Evolutionary conservation across 2,329 filamentous ascomycete species (phyloP).

Genomic region (Sodiomyces alkalinus): DNA sequence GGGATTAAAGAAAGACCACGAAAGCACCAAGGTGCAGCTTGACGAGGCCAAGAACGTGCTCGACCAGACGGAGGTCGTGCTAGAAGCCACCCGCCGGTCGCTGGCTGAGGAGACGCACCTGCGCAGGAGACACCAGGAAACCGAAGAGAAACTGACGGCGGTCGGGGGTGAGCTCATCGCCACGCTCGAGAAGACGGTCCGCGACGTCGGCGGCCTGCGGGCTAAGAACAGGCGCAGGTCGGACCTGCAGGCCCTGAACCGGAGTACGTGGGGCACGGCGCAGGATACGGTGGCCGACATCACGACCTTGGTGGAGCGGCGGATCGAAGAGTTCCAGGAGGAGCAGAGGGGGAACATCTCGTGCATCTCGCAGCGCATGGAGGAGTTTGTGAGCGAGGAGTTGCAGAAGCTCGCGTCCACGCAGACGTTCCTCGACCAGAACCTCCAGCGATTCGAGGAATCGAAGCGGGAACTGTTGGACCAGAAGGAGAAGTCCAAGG

Average conservation of each 20-base stretch:
- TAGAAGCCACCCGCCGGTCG: slow-evolving; percentile 59
- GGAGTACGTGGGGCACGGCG: slow-evolving; percentile 62
- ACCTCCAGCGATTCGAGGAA: slow-evolving; percentile 50
- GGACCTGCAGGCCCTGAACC: slow-evolving; percentile 67
- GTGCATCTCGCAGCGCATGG: slow-evolving; percentile 55
- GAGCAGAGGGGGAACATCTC: slow-evolving; percentile 60
- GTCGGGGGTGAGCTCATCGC: slow-evolving; percentile 65
- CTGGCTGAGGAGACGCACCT: slow-evolving; percentile 68
- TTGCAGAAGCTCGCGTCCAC: slow-evolving; percentile 55
- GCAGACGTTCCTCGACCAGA: slow-evolving; percentile 54
- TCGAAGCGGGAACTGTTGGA: slow-evolving; percentile 54
- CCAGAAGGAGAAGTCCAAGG: slow-evolving; percentile 54
- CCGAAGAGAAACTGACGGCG: slow-evolving; percentile 59
- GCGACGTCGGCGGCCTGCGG: slow-evolving; percentile 67
- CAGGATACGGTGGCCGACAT: slow-evolving; percentile 63
- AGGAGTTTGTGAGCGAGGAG: slow-evolving; percentile 61
- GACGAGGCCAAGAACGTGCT: slow-evolving; percentile 70
- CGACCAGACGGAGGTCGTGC: slow-evolving; percentile 74
- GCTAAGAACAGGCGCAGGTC: slow-evolving; percentile 79
- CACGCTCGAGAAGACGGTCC: slow-evolving; percentile 62
- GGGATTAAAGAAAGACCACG: slow-evolving; percentile 77
- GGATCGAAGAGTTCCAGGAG: slow-evolving; percentile 55
- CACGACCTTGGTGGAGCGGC: slow-evolving; percentile 60
- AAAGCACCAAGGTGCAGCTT: slow-evolving; percentile 54
- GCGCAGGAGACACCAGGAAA: slow-evolving; percentile 71